A percentile compares a stretch with the other conserved stretches of the same genome.
These are phyloP conservation scores for Globisporangium paroecandrum DNA, from an alignment of 352 stramenopile species.

Conservation along the genomic window DNA sequence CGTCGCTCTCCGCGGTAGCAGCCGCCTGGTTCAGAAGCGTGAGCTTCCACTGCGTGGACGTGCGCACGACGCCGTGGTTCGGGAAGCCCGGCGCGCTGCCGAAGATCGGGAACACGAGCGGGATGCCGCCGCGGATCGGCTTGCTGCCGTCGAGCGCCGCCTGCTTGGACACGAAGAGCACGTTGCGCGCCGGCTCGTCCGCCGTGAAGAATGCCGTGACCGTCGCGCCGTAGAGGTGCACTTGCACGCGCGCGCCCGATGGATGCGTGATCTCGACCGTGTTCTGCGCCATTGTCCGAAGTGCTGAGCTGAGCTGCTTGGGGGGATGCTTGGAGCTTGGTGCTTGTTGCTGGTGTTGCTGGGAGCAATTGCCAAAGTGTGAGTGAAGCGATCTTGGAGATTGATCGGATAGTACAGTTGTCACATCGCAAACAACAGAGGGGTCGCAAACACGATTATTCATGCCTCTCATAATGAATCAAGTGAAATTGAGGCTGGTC, in stretches of 20 bases:
- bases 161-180: conserved; percentile 91
- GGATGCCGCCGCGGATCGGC: conserved; percentile 94
- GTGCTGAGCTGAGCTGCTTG: not conserved
- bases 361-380: not conserved
- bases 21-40: conserved; percentile 38
- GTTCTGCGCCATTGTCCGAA: conserved; percentile 6
- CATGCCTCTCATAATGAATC: too few relatives aligned
- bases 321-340: not conserved
- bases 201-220: conserved; percentile 84
- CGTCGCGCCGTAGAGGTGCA: conserved; percentile 92
- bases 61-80: conserved; percentile 94
- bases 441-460: not conserved
- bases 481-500: too few relatives aligned
- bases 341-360: not conserved
- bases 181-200: conserved; percentile 69
- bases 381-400: not conserved
- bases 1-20: conserved; percentile 23
- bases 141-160: conserved; percentile 90
- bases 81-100: conserved; percentile 81
- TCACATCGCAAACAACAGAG: conserved; percentile 1
- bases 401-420: not conserved
- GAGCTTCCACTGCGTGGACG: conserved; percentile 59
- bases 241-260: conserved; percentile 62
- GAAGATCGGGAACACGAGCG: conserved; percentile 97
- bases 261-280: conserved; percentile 51